phyloP scores from a whole-genome alignment of 208 protist species.

The Trypanosoma rangeli region DNA sequence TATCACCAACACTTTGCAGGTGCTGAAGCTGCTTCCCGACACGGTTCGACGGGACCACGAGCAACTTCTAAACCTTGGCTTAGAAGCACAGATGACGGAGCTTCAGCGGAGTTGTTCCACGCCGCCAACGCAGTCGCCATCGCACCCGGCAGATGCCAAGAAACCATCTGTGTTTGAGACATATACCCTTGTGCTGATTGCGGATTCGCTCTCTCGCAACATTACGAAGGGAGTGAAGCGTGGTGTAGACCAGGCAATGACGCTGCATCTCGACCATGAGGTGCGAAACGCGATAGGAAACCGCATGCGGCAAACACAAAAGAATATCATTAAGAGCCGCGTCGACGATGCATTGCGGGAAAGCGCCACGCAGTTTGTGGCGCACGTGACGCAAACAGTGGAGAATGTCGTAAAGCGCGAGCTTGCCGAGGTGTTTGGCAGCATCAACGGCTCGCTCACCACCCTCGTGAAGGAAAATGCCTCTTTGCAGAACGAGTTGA shows the following conservation, averaged over 20 bases:
- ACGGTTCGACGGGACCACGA: constrained; percentile 72
- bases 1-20: constrained; percentile 70
- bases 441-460: constrained; percentile 47
- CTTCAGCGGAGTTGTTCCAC: constrained; percentile 43
- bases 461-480: constrained; percentile 65
- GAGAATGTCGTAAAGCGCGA: constrained; percentile 53
- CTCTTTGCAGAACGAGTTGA: constrained; percentile 52
- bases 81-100: constrained; percentile 92
- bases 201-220: constrained; percentile 57
- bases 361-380: constrained; percentile 49
- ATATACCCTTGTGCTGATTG: constrained; percentile 51
- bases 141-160: constrained; percentile 3
- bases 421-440: constrained; percentile 45
- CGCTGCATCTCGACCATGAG: constrained; percentile 60
- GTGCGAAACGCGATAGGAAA: constrained; percentile 54
- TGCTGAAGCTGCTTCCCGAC: constrained; percentile 67
- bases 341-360: constrained; percentile 73
- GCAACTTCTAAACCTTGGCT: constrained; percentile 72
- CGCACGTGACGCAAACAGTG: constrained; percentile 52
- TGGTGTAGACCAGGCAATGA: constrained; percentile 66
- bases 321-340: constrained; percentile 56
- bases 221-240: constrained; percentile 65
- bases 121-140: not conserved
- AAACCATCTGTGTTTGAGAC: constrained; percentile 56
- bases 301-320: constrained; percentile 51